Conservation (phyloP, 805 yeast genomes). For the Spathaspora arborariae region DNA sequence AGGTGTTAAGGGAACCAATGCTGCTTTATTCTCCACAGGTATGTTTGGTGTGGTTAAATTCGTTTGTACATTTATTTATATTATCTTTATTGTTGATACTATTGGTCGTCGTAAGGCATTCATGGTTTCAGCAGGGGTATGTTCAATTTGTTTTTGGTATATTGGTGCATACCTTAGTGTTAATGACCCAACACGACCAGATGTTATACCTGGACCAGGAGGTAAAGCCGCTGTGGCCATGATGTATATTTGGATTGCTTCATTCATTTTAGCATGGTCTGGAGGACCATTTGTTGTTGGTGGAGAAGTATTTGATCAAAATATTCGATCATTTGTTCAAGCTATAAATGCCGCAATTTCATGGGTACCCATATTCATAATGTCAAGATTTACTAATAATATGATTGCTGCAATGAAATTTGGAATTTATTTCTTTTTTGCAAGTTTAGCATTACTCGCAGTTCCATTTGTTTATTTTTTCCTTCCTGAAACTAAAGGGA, state of each 20-base stretch:
- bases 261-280: constrained; percentile 38
- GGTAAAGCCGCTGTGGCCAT: constrained; percentile 37
- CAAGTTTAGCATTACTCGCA: constrained; percentile 27
- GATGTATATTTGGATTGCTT: constrained; percentile 41
- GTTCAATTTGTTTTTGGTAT: constrained; percentile 37
- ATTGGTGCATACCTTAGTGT: constrained; percentile 34
- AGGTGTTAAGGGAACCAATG: constrained; percentile 36
- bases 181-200: constrained; percentile 30
- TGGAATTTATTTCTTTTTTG: constrained; percentile 37
- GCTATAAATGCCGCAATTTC: constrained; percentile 39
- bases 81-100: constrained; percentile 32
- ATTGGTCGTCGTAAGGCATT: constrained; percentile 34
- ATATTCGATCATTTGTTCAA: constrained; percentile 36
- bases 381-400: constrained; percentile 30
- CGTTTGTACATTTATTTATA: constrained; percentile 30
- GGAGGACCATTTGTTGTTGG: constrained; percentile 41
- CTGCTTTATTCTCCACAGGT: constrained; percentile 36
- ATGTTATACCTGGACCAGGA: constrained; percentile 32
- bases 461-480: constrained; percentile 36
- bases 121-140: constrained; percentile 30
- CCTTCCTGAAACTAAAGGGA: constrained; percentile 38
- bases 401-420: constrained; percentile 34
- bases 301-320: constrained; percentile 37
- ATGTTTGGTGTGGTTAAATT: constrained; percentile 39
- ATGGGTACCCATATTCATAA: constrained; percentile 37